These are phyloP conservation scores for Oryza longistaminata DNA, from an alignment of 176 grass and related monocot genomes.

Conservation along the genomic window DNA sequence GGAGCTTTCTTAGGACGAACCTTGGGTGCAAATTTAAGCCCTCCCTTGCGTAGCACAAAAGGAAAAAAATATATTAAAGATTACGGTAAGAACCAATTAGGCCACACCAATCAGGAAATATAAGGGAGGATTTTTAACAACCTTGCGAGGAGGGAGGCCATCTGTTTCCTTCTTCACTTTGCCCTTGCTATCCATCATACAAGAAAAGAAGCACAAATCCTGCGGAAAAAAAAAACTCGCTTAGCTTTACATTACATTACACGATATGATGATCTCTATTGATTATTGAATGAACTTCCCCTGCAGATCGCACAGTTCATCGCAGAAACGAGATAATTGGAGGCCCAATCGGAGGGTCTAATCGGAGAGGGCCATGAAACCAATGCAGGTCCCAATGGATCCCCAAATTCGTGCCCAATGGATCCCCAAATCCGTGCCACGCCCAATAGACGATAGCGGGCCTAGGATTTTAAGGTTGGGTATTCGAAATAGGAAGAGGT, in stretches of 20 bases:
- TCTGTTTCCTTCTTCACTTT: slow-evolving; percentile 41
- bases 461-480: no score
- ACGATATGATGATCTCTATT: not conserved
- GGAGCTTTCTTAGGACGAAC: slow-evolving; percentile 40
- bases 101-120: not conserved
- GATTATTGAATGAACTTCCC: not conserved
- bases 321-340: no score
- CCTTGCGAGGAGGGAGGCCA: slow-evolving; percentile 38
- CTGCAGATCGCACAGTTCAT: not conserved
- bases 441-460: no score
- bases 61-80: not conserved
- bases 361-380: no score
- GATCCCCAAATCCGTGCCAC: no score
- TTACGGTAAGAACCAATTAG: not conserved
- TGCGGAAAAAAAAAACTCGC: not conserved
- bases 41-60: slow-evolving; percentile 18
- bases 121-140: not conserved
- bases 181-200: slow-evolving; percentile 43
- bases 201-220: slow-evolving; percentile 17
- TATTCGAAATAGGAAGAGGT: no score
- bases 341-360: no score
- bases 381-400: no score
- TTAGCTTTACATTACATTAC: not conserved
- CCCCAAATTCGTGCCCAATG: no score
- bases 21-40: slow-evolving; percentile 55